Evolutionary conservation across 768 basidiomycete species (phyloP), one percentile per base, ranked within the genome.

Genomic region (Pulveroboletus sp.): DNA sequence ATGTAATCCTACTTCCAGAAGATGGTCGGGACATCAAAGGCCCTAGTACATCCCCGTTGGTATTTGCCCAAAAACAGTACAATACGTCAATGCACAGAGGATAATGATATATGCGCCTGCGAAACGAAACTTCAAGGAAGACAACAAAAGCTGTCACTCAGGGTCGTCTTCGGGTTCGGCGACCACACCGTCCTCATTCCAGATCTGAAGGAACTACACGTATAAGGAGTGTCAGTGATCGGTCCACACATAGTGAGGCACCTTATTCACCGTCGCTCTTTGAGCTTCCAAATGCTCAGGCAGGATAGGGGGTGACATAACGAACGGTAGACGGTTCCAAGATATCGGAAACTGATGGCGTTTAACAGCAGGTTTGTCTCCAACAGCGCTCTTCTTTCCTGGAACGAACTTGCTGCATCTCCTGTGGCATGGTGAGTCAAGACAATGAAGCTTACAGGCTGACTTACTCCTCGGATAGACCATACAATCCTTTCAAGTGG

Each of bases 321-420:
- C 88, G 56, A 78, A 90, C 3, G 85, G 83, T 44, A 94, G 68
- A 15, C 87, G 77, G 24, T 82, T 79, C 85, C 91, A 91, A 27
- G 78, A 75, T 35, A 92, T 78, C 6, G 79, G 77, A 36, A 73
- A 69, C 2, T 83, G 80, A 56, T 83, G 73, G 26, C 81, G 80
- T 57, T 80, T 82, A 2, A 73, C 66, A 5, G 84, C 89, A 12
- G 87, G 77, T 61, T 84, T 89, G 67, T 99, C 95, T 1, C 94
- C 94, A 3, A 86, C 66, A 0, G 89, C 82, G 47, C 83, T 90
- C 71, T 97, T 97, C 77, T 97, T 98, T 17, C 87, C 87, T 5
- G 83, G 68, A 5, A 83, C 77, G 63, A 89, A 96, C 68, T 93
- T 97, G 40, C 78, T 75, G 57, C 93, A 93, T 88, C 96, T 98